phyloP scores from a whole-genome alignment of 1,284 basidiomycete species.

The Ganoderma leucocontextum region DNA sequence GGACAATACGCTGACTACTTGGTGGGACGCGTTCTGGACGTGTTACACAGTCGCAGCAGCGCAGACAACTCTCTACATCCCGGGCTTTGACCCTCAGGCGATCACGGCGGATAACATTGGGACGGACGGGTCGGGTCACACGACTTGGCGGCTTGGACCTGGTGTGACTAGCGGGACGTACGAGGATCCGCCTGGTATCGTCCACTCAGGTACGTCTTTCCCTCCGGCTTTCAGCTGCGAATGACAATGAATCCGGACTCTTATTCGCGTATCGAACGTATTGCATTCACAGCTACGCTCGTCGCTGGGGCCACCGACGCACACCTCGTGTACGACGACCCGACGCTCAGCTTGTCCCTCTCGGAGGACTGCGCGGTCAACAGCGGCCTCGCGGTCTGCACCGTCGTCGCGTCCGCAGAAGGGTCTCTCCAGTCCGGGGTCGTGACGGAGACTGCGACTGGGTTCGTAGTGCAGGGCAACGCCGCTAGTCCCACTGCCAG shows the following conservation, averaged over 20 bases:
- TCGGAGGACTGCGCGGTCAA: slow-evolving; percentile 39
- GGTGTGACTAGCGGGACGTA: slow-evolving; percentile 46
- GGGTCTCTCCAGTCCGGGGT: slow-evolving; percentile 19
- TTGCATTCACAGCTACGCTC: slow-evolving; percentile 37
- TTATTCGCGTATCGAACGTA: not conserved
- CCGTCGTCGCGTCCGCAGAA: slow-evolving; percentile 27
- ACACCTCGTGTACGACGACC: slow-evolving; percentile 35
- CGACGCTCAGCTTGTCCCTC: slow-evolving; percentile 21
- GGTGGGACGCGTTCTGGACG: not conserved
- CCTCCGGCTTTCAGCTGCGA: not conserved
- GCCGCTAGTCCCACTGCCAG: slow-evolving; percentile 15
- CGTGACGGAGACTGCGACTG: slow-evolving; percentile 32
- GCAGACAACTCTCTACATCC: slow-evolving; percentile 52
- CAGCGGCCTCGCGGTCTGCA: slow-evolving; percentile 38
- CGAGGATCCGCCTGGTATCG: slow-evolving; percentile 42
- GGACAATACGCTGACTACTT: not conserved
- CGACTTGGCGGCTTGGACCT: slow-evolving; percentile 51
- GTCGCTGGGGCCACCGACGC: slow-evolving; percentile 40
- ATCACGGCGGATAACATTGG: slow-evolving; percentile 51
- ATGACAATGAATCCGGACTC: not conserved
- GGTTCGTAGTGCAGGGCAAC: slow-evolving; percentile 38
- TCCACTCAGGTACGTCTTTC: slow-evolving; percentile 47
- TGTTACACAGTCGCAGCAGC: slow-evolving; percentile 34
- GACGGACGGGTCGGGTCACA: slow-evolving; percentile 49
- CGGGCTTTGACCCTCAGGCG: slow-evolving; percentile 54